Percentiles rank a stretch among this genome's conserved stretches.
These are phyloP conservation scores for Colletotrichum limetticola DNA, from an alignment of 2,329 filamentous ascomycete genomes.

Conservation along the genomic window DNA sequence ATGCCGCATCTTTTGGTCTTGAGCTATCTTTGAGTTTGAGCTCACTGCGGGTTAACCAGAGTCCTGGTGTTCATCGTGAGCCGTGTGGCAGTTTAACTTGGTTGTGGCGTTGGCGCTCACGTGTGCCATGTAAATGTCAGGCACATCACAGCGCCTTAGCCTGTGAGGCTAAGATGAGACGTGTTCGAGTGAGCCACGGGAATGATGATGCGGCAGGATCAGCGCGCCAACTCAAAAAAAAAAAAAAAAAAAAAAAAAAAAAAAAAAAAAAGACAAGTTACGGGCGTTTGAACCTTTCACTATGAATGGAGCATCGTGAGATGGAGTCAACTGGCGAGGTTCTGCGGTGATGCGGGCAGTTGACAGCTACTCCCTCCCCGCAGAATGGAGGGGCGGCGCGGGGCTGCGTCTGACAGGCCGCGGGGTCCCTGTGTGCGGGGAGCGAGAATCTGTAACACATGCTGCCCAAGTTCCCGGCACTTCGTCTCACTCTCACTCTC, in stretches of 20 bases:
- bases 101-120: not conserved
- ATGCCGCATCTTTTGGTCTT: not conserved
- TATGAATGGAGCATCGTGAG: not conserved
- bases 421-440: constrained; percentile 5
- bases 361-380: not conserved
- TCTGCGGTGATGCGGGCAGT: not conserved
- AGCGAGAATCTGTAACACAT: not conserved
- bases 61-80: not conserved
- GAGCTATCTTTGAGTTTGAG: not conserved
- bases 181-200: not conserved
- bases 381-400: not conserved
- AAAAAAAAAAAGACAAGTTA: not conserved
- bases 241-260: not conserved
- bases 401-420: not conserved
- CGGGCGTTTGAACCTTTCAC: no score
- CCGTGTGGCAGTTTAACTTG: not conserved
- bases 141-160: not conserved
- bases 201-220: not conserved
- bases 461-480: not conserved
- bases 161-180: not conserved
- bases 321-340: not conserved
- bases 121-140: not conserved
- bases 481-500: not conserved
- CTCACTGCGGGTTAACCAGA: not conserved
- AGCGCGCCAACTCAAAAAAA: not conserved